phyloP scores from a whole-genome alignment of 306 rosid species.

The Inga laurina region DNA sequence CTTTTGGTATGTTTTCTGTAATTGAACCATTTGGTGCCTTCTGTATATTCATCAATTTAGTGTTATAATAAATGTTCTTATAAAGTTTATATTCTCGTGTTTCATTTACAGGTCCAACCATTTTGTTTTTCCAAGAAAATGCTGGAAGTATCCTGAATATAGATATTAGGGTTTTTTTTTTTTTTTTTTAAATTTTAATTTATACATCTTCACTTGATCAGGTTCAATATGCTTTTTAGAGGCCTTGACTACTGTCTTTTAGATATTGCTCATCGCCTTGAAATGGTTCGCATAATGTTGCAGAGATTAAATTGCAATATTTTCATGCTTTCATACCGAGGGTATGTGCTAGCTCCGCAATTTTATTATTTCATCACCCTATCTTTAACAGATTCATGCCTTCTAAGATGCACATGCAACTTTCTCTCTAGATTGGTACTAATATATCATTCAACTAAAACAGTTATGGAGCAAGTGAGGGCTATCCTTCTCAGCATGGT shows the following conservation, averaged over 20 bases:
- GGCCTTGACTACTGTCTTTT: conserved; percentile 65
- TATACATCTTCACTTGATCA: conserved; percentile 19
- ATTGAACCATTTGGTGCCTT: not conserved
- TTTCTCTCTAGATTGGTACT: conserved; percentile 34
- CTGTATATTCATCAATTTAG: conserved; percentile 5
- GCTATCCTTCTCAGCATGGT: conserved; percentile 96
- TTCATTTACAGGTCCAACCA: conserved; percentile 82
- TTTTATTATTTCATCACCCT: not conserved
- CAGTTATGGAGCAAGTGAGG: conserved; percentile 98
- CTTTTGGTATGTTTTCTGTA: not conserved
- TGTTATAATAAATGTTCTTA: conserved; percentile 31
- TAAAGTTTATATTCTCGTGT: conserved; percentile 27
- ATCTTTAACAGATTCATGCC: conserved; percentile 9
- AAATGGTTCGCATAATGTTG: conserved; percentile 90
- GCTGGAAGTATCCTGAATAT: conserved; percentile 97
- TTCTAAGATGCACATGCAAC: conserved; percentile 14
- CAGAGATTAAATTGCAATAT: conserved; percentile 85
- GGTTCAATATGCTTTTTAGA: conserved; percentile 36
- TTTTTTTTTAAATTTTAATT: not conserved
- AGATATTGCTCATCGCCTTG: conserved; percentile 99
- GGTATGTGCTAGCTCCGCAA: conserved; percentile 51
- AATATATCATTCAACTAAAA: conserved; percentile 25
- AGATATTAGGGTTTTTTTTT: conserved; percentile 21
- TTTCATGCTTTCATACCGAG: conserved; percentile 97
- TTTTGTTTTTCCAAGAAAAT: conserved; percentile 97